phyloP scores from a whole-genome alignment of 345 rosid genomes.

The Schrenkiella parvula region DNA sequence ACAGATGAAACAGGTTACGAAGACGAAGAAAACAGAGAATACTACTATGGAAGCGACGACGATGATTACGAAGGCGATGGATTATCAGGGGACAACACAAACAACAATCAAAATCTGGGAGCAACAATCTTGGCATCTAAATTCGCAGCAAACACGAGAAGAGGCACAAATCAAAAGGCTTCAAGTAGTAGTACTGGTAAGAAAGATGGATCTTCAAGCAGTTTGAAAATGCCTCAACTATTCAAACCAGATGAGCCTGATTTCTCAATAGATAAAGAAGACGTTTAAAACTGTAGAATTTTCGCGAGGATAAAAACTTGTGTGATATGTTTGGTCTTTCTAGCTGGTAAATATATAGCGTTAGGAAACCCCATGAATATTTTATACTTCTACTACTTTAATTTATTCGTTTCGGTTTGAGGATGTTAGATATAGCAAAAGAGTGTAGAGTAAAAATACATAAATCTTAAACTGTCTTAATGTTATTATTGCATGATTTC shows the following conservation, averaged over 20 bases:
- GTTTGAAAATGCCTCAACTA: constrained; percentile 71
- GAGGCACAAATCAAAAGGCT: constrained; percentile 40
- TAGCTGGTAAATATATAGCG: constrained; percentile 27
- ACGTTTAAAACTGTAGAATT: constrained; percentile 19
- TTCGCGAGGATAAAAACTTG: too few relatives aligned
- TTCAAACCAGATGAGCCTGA: constrained; percentile 80
- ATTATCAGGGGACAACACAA: constrained; percentile 16
- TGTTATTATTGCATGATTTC: neutral
- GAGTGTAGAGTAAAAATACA: constrained; percentile 17
- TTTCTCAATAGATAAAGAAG: constrained; percentile 44
- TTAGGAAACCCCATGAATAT: constrained; percentile 7
- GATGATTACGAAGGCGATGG: constrained; percentile 17
- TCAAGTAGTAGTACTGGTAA: constrained; percentile 26
- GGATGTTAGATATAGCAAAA: constrained; percentile 13
- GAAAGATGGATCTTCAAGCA: constrained; percentile 42
- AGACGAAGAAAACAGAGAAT: constrained; percentile 26
- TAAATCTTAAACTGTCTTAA: constrained; percentile 3
- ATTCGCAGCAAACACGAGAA: constrained; percentile 64
- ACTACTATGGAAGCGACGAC: constrained; percentile 25
- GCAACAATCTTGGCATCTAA: constrained; percentile 66
- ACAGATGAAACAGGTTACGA: constrained; percentile 33
- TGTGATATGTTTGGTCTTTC: neutral
- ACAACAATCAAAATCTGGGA: constrained; percentile 42
- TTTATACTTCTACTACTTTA: neutral
- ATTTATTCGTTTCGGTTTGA: neutral